Conservation (phyloP, 2,329 filamentous ascomycete species). For the Fusarium proliferatum region DNA sequence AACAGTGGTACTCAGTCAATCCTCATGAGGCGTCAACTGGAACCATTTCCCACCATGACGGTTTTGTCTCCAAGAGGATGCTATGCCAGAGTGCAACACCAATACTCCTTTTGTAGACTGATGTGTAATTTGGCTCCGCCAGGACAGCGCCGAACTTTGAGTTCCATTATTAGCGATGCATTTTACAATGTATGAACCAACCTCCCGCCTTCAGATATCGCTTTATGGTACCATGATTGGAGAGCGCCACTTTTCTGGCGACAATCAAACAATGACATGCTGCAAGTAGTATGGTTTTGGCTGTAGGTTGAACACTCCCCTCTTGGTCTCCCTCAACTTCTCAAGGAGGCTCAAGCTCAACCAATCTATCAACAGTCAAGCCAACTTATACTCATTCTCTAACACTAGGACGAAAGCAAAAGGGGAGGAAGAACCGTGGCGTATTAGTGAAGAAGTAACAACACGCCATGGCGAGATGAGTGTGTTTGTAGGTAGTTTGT, state of each 20-base stretch:
- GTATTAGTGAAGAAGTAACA: slow-evolving; percentile 1
- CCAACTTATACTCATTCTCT: not conserved
- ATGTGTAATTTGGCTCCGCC: slow-evolving; percentile 36
- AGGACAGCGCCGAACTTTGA: slow-evolving; percentile 39
- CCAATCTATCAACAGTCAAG: slow-evolving; percentile 5
- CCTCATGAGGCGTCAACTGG: slow-evolving; percentile 19
- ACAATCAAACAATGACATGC: slow-evolving; percentile 1
- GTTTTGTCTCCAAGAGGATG: slow-evolving; percentile 11
- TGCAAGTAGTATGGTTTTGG: not conserved
- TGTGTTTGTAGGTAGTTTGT: not conserved
- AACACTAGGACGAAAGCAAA: slow-evolving; percentile 19
- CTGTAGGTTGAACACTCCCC: slow-evolving; percentile 10
- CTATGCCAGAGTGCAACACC: slow-evolving; percentile 26
- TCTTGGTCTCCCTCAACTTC: not conserved
- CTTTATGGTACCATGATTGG: slow-evolving; percentile 5
- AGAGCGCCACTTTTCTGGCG: slow-evolving; percentile 20
- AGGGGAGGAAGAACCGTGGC: slow-evolving; percentile 15
- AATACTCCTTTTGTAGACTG: slow-evolving; percentile 25
- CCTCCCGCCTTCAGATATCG: slow-evolving; percentile 17
- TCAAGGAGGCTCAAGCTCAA: slow-evolving; percentile 13
- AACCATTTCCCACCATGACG: slow-evolving; percentile 32
- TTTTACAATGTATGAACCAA: slow-evolving; percentile 20
- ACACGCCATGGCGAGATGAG: slow-evolving; percentile 1
- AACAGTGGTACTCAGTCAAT: slow-evolving; percentile 2
- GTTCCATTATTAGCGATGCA: slow-evolving; percentile 31